phyloP scores from a whole-genome alignment of 805 yeast genomes.

The baker's yeast (Saccharomyces cerevisiae) region DNA sequence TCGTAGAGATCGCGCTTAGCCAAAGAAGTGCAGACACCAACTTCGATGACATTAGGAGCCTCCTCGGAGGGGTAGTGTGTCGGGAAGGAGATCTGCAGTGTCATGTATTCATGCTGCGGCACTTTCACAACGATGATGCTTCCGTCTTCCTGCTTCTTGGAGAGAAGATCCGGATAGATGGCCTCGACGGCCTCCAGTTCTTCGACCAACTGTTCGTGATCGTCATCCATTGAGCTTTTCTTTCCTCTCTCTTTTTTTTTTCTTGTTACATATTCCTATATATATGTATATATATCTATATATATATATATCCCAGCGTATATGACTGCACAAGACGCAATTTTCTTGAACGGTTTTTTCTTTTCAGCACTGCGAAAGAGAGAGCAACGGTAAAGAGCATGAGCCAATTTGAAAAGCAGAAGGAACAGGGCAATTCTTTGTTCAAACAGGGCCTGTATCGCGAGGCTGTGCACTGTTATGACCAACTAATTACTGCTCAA shows the following conservation, averaged over 20 bases:
- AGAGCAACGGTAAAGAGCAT: not conserved
- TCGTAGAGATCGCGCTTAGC: conserved; percentile 30
- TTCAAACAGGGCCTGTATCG: conserved; percentile 38
- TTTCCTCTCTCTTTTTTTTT: not conserved
- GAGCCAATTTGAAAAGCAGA: conserved; percentile 18
- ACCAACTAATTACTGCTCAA: conserved; percentile 45
- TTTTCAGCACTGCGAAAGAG: not conserved
- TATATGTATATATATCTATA: not conserved
- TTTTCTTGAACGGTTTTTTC: not conserved
- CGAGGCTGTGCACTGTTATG: conserved; percentile 46
- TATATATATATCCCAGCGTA: not conserved
- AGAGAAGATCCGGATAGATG: conserved; percentile 64
- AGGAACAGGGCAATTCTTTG: conserved; percentile 44
- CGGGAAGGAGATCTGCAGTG: conserved; percentile 67
- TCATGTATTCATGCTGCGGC: conserved; percentile 56
- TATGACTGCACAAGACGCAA: not conserved
- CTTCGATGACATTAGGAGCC: conserved; percentile 57
- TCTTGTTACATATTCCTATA: not conserved
- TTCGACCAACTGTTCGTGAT: conserved; percentile 34
- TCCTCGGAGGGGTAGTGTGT: conserved; percentile 53
- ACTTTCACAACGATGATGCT: conserved; percentile 38
- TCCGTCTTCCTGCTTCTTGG: conserved; percentile 27
- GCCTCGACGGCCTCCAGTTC: conserved; percentile 82
- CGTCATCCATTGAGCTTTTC: conserved; percentile 5
- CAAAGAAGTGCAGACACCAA: conserved; percentile 25